Percentiles rank a stretch among this genome's conserved stretches.
These are phyloP conservation scores for Sergeia podlipaevii DNA, from an alignment of 208 protist genomes.

Conservation along the genomic window DNA sequence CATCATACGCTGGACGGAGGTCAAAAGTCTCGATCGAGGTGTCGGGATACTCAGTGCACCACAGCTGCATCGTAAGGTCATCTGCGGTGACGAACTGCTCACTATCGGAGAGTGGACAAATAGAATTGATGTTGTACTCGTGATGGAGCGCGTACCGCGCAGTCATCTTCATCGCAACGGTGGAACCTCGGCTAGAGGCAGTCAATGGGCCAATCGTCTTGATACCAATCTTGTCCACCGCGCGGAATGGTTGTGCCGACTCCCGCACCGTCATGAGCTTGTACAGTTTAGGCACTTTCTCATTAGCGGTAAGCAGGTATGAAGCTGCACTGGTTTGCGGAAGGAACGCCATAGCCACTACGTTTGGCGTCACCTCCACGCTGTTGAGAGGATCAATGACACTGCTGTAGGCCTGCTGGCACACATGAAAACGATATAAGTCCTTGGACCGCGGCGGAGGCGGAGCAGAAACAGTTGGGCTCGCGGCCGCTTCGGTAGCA, in stretches of 20 bases:
- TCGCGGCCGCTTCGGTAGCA: background rate
- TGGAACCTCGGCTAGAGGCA: constrained; percentile 26
- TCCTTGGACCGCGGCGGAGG: constrained; percentile 23
- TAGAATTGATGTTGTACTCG: constrained; percentile 85
- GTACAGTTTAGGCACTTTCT: constrained; percentile 84
- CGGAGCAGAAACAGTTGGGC: background rate
- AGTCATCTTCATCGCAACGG: constrained; percentile 65
- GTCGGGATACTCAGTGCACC: constrained; percentile 86
- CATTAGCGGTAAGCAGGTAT: constrained; percentile 79
- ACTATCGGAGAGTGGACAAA: constrained; percentile 63
- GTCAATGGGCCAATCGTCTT: constrained; percentile 49
- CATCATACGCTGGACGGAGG: constrained; percentile 54
- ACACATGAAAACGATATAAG: constrained; percentile 58
- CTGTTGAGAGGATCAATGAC: constrained; percentile 88
- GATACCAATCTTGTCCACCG: constrained; percentile 59
- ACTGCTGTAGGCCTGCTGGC: constrained; percentile 70
- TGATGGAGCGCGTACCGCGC: constrained; percentile 72
- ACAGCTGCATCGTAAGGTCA: constrained; percentile 79
- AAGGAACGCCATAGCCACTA: constrained; percentile 75
- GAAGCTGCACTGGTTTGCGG: constrained; percentile 50
- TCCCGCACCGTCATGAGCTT: constrained; percentile 70
- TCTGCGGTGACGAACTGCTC: constrained; percentile 85
- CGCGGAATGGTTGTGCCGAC: constrained; percentile 52
- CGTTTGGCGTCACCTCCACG: constrained; percentile 67
- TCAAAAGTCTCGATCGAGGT: constrained; percentile 77